These are phyloP conservation scores for Beauveria scarabaeidicola DNA, from an alignment of 2,329 filamentous ascomycete genomes.

Conservation along the genomic window DNA sequence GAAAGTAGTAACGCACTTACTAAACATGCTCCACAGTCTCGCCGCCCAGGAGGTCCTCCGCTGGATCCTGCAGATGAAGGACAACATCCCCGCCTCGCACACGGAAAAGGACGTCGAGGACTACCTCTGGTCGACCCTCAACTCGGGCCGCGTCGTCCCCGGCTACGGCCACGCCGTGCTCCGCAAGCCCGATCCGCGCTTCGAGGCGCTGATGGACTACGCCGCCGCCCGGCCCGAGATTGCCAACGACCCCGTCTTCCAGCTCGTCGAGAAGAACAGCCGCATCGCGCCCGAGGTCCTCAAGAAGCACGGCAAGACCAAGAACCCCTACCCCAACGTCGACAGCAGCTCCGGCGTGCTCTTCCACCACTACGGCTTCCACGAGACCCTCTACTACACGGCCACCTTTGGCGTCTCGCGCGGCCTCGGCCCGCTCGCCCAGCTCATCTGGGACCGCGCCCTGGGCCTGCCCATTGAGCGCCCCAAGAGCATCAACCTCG, in stretches of 20 bases:
- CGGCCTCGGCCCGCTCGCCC: conserved; percentile 78
- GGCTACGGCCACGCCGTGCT: conserved; percentile 95
- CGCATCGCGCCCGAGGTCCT: conserved; percentile 85
- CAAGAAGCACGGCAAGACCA: conserved; percentile 94
- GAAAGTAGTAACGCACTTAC: neutral
- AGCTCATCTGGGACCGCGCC: conserved; percentile 93
- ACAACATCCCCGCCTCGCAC: conserved; percentile 69
- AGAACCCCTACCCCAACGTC: conserved; percentile 96
- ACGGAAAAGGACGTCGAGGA: conserved; percentile 73
- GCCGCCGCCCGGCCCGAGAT: conserved; percentile 79
- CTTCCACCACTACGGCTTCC: conserved; percentile 97
- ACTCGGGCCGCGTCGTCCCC: conserved; percentile 87
- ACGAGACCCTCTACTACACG: conserved; percentile 91
- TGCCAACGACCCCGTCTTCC: conserved; percentile 79
- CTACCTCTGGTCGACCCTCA: conserved; percentile 89
- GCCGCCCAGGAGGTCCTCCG: conserved; percentile 95
- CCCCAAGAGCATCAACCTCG: conserved; percentile 93
- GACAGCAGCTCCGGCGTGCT: conserved; percentile 88
- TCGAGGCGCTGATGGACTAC: conserved; percentile 95
- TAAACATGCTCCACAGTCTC: conserved; percentile 40
- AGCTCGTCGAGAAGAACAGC: conserved; percentile 87
- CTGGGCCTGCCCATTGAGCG: conserved; percentile 92
- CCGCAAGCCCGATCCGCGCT: conserved; percentile 92
- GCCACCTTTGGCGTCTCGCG: conserved; percentile 62
- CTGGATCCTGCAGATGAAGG: conserved; percentile 95